Conservation (phyloP, 805 yeast genomes). For the Spathaspora gorwiae region DNA sequence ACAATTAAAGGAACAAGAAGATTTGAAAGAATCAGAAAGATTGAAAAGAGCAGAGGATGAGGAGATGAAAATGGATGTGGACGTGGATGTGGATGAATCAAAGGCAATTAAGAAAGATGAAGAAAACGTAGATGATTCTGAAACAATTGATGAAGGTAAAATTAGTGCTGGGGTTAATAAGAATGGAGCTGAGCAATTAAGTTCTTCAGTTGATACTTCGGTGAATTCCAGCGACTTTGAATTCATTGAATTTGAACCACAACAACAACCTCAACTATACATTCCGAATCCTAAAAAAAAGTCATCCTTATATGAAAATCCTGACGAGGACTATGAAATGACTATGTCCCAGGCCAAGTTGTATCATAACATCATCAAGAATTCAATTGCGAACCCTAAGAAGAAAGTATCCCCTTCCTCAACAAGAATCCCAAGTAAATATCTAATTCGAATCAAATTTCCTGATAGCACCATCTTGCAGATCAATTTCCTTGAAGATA, state of each 20-base stretch:
- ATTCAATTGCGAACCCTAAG: conserved; percentile 15
- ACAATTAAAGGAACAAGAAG: conserved; percentile 8
- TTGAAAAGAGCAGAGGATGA: neutral
- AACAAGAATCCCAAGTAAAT: conserved; percentile 18
- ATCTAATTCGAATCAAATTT: conserved; percentile 31
- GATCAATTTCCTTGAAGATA: conserved; percentile 23
- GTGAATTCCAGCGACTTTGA: neutral
- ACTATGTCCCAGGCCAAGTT: conserved; percentile 34
- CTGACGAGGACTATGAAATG: conserved; percentile 39
- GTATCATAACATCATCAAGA: conserved; percentile 30
- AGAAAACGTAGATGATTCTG: neutral
- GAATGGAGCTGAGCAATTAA: no score
- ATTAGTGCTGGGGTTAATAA: neutral
- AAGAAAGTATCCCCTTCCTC: conserved; percentile 7
- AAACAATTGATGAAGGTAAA: neutral
- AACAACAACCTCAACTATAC: conserved; percentile 17
- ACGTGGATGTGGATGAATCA: neutral
- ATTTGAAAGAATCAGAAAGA: conserved; percentile 6
- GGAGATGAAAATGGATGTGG: neutral
- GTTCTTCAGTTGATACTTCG: no score
- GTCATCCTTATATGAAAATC: conserved; percentile 28
- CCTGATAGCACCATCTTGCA: conserved; percentile 37
- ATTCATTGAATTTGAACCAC: conserved; percentile 2
- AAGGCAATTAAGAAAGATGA: neutral
- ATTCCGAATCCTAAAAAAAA: conserved; percentile 10